Evolutionary conservation across 139 green algal species (phyloP), one percentile per base, ranked within the genome.

Genomic region (Picochlorum sp.): DNA sequence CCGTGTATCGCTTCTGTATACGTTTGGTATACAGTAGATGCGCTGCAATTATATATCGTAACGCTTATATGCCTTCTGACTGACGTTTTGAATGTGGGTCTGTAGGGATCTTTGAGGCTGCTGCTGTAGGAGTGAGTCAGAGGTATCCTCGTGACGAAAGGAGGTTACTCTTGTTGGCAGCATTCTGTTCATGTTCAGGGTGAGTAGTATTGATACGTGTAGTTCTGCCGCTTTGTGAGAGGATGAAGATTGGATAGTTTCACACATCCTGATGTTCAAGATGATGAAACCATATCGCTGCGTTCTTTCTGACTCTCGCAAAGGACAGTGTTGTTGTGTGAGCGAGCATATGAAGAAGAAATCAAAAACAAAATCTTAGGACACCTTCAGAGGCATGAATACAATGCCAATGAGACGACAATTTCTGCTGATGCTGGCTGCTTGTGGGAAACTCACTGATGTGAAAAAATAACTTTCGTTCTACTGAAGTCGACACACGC

Each of bases 381-480:
- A 77, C 70, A 77, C 70, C 70, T 77, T 77, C 66, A 41, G 24
- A 68, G 65, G 45, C 26, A 63, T 55, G 11, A 37, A 23, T 23
- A 61, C 37, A 37, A 54, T 66, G 38, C 38, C 51, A 24, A 54
- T 75, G 69, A 61, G 62, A 75, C 26, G 20, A 54, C 37, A 30
- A 57, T 6, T 58, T 60, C 38, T 47, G 37, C 55, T 66, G 61
- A n/a, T 66, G 37, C 47, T 24, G 57, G n/a, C 20, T 49, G 52
- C 11, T 66, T 52, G 15, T 65, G 57, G 7, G 57, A 9, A 18
- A 41, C 71, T 74, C 71, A 47, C 45, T 47, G 71, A 78, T 78
- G 71, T 21, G 37, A 70, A 18, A 67, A 69, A 61, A 67, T 71
- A 74, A 78, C 71, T 78, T 78, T 78, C 71, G 71, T 78, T 78